These are phyloP conservation scores for Rosellinia necatrix DNA, from an alignment of 2,329 filamentous ascomycete genomes.

Conservation along the genomic window DNA sequence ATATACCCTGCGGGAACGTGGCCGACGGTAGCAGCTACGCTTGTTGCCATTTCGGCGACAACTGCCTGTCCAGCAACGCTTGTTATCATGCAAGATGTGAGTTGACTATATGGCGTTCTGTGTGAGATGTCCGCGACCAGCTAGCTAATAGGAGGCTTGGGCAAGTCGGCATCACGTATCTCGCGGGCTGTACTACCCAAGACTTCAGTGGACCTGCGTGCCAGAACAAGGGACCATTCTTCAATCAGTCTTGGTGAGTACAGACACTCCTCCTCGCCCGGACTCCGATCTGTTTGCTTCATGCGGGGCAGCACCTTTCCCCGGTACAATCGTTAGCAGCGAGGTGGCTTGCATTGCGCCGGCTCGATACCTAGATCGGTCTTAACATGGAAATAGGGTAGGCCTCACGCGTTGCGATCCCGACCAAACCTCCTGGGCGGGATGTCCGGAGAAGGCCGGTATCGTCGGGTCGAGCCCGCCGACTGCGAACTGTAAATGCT, in stretches of 20 bases:
- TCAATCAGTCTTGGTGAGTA: constrained; percentile 26
- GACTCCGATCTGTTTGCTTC: background rate
- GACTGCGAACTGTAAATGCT: constrained; percentile 25
- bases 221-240: constrained; percentile 28
- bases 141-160: constrained; percentile 13
- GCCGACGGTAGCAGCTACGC: constrained; percentile 26
- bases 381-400: constrained; percentile 23
- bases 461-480: constrained; percentile 23
- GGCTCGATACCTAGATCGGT: background rate
- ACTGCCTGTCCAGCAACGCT: constrained; percentile 28
- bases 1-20: constrained; percentile 33
- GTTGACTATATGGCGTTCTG: background rate
- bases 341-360: background rate
- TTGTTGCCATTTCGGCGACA: constrained; percentile 31
- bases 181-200: constrained; percentile 31
- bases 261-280: background rate
- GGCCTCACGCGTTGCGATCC: constrained; percentile 27
- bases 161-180: constrained; percentile 27
- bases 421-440: constrained; percentile 24
- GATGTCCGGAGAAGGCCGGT: constrained; percentile 23
- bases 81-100: constrained; percentile 29
- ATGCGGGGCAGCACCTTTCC: too few relatives aligned
- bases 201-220: constrained; percentile 27
- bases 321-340: background rate
- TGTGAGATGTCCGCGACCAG: background rate